These are phyloP conservation scores for Biscogniauxia mediterranea DNA, from an alignment of 2,329 filamentous ascomycete genomes.

Conservation along the genomic window DNA sequence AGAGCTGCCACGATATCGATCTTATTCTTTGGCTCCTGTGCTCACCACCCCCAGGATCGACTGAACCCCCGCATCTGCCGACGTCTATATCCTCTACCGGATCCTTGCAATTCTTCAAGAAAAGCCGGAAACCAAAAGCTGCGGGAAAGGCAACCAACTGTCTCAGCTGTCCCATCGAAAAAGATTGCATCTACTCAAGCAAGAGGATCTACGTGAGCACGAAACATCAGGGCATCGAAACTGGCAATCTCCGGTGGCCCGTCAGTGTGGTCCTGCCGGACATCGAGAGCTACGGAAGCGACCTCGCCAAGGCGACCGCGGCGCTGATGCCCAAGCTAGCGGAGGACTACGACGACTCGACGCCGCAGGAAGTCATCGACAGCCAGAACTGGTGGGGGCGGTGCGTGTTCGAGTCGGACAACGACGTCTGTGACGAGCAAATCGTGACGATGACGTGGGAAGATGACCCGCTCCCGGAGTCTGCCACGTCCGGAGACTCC, in stretches of 20 bases:
- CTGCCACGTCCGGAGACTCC: slow-evolving; percentile 14
- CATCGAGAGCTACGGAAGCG: slow-evolving; percentile 71
- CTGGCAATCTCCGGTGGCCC: slow-evolving; percentile 74
- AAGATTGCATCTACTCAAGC: slow-evolving; percentile 80
- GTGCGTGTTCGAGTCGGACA: slow-evolving; percentile 93
- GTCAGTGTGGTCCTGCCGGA: slow-evolving; percentile 88
- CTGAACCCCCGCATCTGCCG: slow-evolving; percentile 66
- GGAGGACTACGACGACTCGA: slow-evolving; percentile 53
- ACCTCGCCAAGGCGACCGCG: slow-evolving; percentile 37
- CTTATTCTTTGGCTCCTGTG: slow-evolving; percentile 88
- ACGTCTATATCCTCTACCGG: slow-evolving; percentile 74
- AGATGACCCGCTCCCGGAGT: slow-evolving; percentile 52
- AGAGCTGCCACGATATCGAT: slow-evolving; percentile 96
- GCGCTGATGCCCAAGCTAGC: slow-evolving; percentile 37
- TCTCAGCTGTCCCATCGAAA: slow-evolving; percentile 71
- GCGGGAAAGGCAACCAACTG: slow-evolving; percentile 86
- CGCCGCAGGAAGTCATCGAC: slow-evolving; percentile 46
- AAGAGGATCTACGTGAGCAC: slow-evolving; percentile 76
- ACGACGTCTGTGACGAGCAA: slow-evolving; percentile 92
- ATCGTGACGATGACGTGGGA: slow-evolving; percentile 86
- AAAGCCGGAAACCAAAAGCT: slow-evolving; percentile 68
- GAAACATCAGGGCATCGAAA: slow-evolving; percentile 56
- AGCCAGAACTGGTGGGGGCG: slow-evolving; percentile 78
- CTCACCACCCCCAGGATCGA: slow-evolving; percentile 56
- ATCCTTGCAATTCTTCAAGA: slow-evolving; percentile 74